Evolutionary conservation across 2,329 filamentous ascomycete genomes (phyloP), one percentile per base, ranked within the genome.

Genomic region (Fusarium graminum): DNA sequence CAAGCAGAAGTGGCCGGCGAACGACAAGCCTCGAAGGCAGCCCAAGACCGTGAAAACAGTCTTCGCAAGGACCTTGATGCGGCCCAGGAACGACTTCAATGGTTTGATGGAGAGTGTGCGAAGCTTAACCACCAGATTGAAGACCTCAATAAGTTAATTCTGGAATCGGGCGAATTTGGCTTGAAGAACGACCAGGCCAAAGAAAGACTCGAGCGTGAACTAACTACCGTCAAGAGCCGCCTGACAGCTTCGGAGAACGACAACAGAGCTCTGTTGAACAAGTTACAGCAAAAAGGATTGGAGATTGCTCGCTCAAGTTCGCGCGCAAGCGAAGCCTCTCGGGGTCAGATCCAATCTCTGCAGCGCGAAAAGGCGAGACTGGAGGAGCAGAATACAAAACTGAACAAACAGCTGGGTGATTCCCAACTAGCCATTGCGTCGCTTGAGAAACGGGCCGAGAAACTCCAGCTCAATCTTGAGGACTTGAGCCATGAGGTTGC

Each of bases 251-350:
- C 94, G 0, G 94, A 99, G 76, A 97, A 98, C 72, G 94, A 98
- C 79, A 98, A 98, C 73, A 90, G 93, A 50, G 90, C 93, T 7
- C 82, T 99, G n/a, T 85, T 98, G 68, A 98, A 97, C 81, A 98
- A 98, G 79, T 85, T 99, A 17, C 94, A 98, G 74, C 94, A 98
- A 74, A 98, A 98, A 82, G 95, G 96, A 29, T 85, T 99, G 8
- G 94, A 99, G 75, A 96, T 99, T 76, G 94, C 94, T 39, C 88
- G 95, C 43, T 95, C 94, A 1, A 92, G 88, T 61, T 97, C 94
- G 7, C 90, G 90, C 59, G 94, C 92, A 29, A 93, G 87, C 63
- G 94, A 98, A 70, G 92, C 89, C 30, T 92, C 93, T 44, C 89
- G 94, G 36, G 85, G 89, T 4, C 91, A 95, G 68, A 83, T 97